Conservation (phyloP, 148 eudicot species). For the Fagopyrum esculentum region DNA sequence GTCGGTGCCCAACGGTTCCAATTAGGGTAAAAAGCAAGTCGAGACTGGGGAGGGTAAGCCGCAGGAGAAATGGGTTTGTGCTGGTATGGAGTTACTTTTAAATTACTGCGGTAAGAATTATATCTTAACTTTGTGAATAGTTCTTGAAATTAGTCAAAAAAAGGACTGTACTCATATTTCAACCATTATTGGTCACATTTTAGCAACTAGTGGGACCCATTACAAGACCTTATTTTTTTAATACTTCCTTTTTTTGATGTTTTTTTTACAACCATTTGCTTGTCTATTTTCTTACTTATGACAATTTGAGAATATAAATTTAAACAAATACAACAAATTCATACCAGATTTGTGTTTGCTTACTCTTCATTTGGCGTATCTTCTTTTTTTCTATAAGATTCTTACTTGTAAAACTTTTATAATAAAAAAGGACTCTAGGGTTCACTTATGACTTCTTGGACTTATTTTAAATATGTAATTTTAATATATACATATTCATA, state of each 20-base stretch:
- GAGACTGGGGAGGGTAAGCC: neutral
- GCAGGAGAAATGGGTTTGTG: neutral
- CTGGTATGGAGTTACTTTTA: neutral
- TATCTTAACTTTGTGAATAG: neutral
- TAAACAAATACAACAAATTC: neutral
- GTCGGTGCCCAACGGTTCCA: slow-evolving; percentile 13
- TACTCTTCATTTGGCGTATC: no score
- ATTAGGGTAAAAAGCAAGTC: slow-evolving; percentile 8
- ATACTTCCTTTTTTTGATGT: neutral
- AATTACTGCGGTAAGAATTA: slow-evolving; percentile 10
- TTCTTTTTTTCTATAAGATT: no score
- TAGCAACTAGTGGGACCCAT: slow-evolving; percentile 7
- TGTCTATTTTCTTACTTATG: no score
- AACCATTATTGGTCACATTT: slow-evolving; percentile 9
- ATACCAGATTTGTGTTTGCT: no score
- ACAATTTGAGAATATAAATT: neutral
- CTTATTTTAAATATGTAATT: no score
- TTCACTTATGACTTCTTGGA: no score
- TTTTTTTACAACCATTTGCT: neutral
- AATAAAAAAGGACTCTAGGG: no score
- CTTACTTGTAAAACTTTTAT: no score
- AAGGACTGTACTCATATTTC: slow-evolving; percentile 1
- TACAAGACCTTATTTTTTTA: neutral
- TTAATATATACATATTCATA: no score
- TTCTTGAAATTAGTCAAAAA: neutral